A percentile compares a stretch with the other conserved stretches of the same genome.
phyloP scores from a whole-genome alignment of 1,284 basidiomycete genomes.

The Moesziomyces antarcticus region DNA sequence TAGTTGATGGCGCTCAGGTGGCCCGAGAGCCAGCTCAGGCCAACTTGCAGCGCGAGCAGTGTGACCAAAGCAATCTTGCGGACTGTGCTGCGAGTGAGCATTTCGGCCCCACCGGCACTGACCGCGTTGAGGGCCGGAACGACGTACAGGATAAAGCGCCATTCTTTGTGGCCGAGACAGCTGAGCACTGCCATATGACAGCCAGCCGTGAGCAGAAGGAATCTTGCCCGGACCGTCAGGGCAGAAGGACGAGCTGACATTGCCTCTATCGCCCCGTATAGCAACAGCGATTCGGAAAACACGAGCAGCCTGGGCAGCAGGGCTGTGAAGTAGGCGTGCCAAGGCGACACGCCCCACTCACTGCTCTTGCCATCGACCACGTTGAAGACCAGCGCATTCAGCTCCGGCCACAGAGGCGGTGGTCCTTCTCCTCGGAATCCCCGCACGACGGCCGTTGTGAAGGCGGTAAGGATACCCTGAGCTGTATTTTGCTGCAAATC shows the following conservation, averaged over 20 bases:
- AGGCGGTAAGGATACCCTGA: background rate
- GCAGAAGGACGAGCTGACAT: background rate
- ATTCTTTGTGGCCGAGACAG: slow-evolving; percentile 79
- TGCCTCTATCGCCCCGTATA: slow-evolving; percentile 70
- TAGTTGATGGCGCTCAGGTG: slow-evolving; percentile 81
- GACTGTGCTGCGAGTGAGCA: slow-evolving; percentile 67
- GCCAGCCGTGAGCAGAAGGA: slow-evolving; percentile 65
- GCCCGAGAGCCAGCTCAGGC: slow-evolving; percentile 68
- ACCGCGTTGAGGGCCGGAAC: slow-evolving; percentile 84
- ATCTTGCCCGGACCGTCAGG: slow-evolving; percentile 10
- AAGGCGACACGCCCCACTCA: slow-evolving; percentile 89
- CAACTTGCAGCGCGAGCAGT: slow-evolving; percentile 24
- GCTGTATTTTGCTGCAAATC: slow-evolving; percentile 24
- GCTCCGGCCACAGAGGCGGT: slow-evolving; percentile 82
- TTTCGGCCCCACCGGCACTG: slow-evolving; percentile 76
- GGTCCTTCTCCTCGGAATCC: background rate
- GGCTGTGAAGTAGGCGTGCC: slow-evolving; percentile 77
- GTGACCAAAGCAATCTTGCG: slow-evolving; percentile 4
- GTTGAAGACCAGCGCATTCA: slow-evolving; percentile 84
- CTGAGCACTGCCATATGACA: slow-evolving; percentile 78
- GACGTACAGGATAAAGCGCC: slow-evolving; percentile 91
- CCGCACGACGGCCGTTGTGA: background rate
- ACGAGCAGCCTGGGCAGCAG: slow-evolving; percentile 83
- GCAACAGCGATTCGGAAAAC: slow-evolving; percentile 74
- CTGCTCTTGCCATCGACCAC: slow-evolving; percentile 84